These are phyloP conservation scores for Copromyces sp. DNA, from an alignment of 495 filamentous ascomycete genomes.

Conservation along the genomic window DNA sequence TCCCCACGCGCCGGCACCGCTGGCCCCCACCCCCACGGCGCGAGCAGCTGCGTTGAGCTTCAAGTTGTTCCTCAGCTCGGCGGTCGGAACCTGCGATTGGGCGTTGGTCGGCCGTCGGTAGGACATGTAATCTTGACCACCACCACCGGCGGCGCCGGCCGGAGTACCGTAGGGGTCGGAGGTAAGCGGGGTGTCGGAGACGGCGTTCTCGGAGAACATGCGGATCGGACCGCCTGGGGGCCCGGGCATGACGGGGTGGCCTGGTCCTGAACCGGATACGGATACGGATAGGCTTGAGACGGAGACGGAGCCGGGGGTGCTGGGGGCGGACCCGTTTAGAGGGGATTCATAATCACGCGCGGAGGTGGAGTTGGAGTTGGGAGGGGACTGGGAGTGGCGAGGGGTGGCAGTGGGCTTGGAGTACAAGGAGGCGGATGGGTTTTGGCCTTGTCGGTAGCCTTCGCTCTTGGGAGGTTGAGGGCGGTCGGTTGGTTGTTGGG, in stretches of 20 bases:
- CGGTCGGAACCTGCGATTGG: background rate
- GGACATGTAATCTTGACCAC: constrained; percentile 17
- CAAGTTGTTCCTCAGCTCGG: constrained; percentile 6
- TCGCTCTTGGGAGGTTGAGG: constrained; percentile 44
- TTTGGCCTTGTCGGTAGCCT: constrained; percentile 24
- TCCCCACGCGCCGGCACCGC: constrained; percentile 16
- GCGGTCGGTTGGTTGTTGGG: constrained; percentile 26
- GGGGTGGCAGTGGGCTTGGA: constrained; percentile 20
- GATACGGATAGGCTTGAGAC: too few relatives aligned
- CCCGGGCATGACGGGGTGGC: background rate
- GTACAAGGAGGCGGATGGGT: background rate
- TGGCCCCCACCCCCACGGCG: constrained; percentile 1
- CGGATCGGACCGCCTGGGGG: background rate
- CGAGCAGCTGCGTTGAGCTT: background rate
- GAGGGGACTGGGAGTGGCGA: constrained; percentile 37
- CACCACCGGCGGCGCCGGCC: background rate
- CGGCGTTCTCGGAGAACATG: constrained; percentile 35
- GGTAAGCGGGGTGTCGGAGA: constrained; percentile 14
- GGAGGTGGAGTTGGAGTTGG: constrained; percentile 9
- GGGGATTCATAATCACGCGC: background rate
- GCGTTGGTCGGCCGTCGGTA: constrained; percentile 9
- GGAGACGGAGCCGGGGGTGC: background rate
- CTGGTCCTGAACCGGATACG: too few relatives aligned
- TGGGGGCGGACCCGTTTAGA: background rate
- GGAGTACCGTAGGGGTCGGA: background rate